Conservation (phyloP, 129 eudicot genomes). For the Rutidosis leptorrhynchoides region DNA sequence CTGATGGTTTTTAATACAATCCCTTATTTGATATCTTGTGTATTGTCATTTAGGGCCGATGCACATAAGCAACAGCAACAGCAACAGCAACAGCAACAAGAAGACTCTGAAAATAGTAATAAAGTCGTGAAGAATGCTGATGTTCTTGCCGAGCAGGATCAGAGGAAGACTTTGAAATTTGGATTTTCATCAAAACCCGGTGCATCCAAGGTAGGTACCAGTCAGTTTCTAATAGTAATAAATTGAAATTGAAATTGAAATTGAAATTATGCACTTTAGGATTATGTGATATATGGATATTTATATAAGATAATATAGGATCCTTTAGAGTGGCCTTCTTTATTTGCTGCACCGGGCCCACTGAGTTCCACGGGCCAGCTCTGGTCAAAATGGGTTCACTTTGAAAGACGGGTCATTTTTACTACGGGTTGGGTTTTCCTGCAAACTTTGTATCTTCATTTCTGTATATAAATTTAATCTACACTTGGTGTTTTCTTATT, state of each 20-base stretch:
- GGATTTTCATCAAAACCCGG: constrained; percentile 84
- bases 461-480: too few species aligned
- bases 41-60: constrained; percentile 56
- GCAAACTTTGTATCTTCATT: not conserved
- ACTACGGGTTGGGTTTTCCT: not conserved
- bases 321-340: too few species aligned
- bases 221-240: constrained; percentile 11
- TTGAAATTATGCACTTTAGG: too few species aligned
- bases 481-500: not conserved
- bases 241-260: too few species aligned
- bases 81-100: constrained; percentile 52
- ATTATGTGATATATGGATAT: too few species aligned
- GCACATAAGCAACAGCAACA: constrained; percentile 75
- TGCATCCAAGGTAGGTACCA: constrained; percentile 83
- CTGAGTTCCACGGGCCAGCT: too few species aligned
- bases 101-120: constrained; percentile 42
- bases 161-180: constrained; percentile 81
- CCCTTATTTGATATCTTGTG: constrained; percentile 1
- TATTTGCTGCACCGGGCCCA: too few species aligned
- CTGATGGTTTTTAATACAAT: not conserved
- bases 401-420: not conserved
- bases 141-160: constrained; percentile 74
- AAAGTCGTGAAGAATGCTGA: constrained; percentile 45
- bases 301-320: too few species aligned
- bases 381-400: not conserved